Evolutionary conservation across 768 basidiomycete species (phyloP).

Genomic region (Tubosaeta sp.): DNA sequence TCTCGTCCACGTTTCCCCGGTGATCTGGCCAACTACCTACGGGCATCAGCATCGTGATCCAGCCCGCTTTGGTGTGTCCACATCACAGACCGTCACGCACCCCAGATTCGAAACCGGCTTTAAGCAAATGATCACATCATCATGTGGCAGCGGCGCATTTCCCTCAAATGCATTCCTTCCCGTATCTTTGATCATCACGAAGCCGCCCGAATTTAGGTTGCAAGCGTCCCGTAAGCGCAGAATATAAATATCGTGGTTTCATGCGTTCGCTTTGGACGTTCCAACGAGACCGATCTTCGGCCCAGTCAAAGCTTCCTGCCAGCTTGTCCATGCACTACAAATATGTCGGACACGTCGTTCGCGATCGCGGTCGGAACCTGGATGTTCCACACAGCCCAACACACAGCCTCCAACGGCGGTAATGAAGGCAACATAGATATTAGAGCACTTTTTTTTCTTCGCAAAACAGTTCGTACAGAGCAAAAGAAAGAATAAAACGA

Average conservation of each 20-base stretch:
- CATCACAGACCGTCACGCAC: neutral
- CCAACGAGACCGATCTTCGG: neutral
- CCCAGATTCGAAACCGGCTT: too few relatives aligned
- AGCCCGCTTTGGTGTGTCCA: neutral
- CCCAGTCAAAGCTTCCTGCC: neutral
- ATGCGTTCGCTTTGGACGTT: neutral
- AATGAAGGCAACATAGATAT: too few relatives aligned
- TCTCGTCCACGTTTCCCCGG: neutral
- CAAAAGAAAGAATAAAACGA: neutral
- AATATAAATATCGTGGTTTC: neutral
- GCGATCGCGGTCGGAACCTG: neutral
- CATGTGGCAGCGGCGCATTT: neutral
- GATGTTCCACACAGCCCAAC: neutral
- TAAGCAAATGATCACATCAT: neutral
- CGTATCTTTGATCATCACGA: neutral
- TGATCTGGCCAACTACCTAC: too few relatives aligned
- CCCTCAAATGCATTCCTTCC: neutral
- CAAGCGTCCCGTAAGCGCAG: neutral
- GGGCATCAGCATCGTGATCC: too few relatives aligned
- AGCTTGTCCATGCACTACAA: neutral
- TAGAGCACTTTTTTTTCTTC: constrained; percentile 4
- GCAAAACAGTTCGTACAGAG: constrained; percentile 9
- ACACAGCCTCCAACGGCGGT: neutral
- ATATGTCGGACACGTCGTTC: neutral
- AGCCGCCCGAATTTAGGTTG: neutral